Evolutionary conservation across 208 protist genomes (phyloP).

Genomic region (Strigomonas culicis): DNA sequence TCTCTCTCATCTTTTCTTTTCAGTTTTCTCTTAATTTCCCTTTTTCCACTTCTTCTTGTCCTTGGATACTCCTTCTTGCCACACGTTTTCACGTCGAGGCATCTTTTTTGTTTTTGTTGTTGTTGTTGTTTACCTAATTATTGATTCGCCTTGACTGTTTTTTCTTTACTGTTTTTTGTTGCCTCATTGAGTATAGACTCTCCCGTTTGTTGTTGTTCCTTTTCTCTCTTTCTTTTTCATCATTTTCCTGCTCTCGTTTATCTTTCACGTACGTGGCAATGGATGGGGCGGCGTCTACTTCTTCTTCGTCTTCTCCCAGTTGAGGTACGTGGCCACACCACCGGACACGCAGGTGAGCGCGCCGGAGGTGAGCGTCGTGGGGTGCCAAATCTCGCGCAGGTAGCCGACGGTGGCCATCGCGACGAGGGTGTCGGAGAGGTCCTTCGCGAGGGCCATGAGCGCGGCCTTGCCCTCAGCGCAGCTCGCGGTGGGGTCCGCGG

Average conservation of each 20-base stretch:
- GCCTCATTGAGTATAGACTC: not conserved
- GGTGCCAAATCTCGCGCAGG: slow-evolving; percentile 66
- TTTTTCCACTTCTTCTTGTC: too few species aligned
- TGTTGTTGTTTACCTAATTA: too few species aligned
- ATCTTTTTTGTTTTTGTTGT: too few species aligned
- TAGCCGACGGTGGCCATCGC: slow-evolving; percentile 85
- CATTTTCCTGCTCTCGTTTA: slow-evolving; percentile 8
- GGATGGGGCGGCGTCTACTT: not conserved
- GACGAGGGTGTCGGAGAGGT: slow-evolving; percentile 77
- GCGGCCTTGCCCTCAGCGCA: slow-evolving; percentile 76
- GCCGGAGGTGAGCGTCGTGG: slow-evolving; percentile 54
- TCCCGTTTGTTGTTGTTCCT: slow-evolving; percentile 7
- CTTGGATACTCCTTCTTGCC: too few species aligned
- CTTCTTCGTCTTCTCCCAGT: slow-evolving; percentile 89
- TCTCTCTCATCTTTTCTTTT: not conserved
- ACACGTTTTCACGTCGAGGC: too few species aligned
- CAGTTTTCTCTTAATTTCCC: too few species aligned
- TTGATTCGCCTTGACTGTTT: not conserved
- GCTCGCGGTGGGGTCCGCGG: slow-evolving; percentile 38
- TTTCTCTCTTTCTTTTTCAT: slow-evolving; percentile 6
- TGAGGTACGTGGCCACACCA: slow-evolving; percentile 85
- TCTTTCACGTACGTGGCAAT: not conserved
- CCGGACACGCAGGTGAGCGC: slow-evolving; percentile 80
- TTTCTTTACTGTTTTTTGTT: slow-evolving; percentile 5
- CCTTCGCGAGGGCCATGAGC: slow-evolving; percentile 76